Percentiles rank a stretch among this genome's conserved stretches.
Evolutionary conservation across 2,329 filamentous ascomycete genomes (phyloP).

Genomic region (Trichoderma sp.): DNA sequence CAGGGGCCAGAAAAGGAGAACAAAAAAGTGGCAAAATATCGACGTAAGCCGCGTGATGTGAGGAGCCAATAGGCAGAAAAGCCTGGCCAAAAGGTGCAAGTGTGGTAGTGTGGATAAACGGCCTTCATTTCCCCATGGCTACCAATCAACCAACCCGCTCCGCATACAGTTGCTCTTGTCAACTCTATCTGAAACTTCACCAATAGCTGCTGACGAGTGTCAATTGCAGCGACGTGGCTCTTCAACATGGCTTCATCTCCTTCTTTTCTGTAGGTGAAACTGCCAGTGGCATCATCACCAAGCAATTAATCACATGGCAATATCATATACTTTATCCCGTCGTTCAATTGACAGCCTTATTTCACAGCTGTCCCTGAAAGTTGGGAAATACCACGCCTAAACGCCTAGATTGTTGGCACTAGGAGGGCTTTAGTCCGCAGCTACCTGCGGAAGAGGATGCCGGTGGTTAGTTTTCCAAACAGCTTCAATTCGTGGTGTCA

Average conservation of each 20-base stretch:
- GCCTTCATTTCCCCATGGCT: not conserved
- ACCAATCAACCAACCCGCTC: not conserved
- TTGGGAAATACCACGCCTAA: not conserved
- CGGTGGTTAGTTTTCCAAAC: not conserved
- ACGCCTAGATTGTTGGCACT: not conserved
- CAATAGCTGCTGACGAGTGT: not conserved
- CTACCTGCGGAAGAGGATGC: not conserved
- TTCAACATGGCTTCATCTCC: not conserved
- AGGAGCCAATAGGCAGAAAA: not conserved
- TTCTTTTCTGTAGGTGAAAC: not conserved
- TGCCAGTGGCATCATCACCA: not conserved
- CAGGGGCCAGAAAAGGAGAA: not conserved
- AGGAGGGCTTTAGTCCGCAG: not conserved
- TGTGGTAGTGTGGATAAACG: not conserved
- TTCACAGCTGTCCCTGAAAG: not conserved
- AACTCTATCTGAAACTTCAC: slow-evolving; percentile 10
- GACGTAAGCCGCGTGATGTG: not conserved
- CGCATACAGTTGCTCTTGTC: not conserved
- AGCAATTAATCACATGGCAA: not conserved
- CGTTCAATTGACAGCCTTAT: too few species aligned
- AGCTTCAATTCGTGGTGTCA: not conserved
- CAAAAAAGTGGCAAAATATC: not conserved
- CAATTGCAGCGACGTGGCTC: not conserved
- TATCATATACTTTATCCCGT: not conserved
- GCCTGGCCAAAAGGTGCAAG: not conserved